Evolutionary conservation across 441 rosid genomes (phyloP).

Genomic region (Dalechampia spathulata): DNA sequence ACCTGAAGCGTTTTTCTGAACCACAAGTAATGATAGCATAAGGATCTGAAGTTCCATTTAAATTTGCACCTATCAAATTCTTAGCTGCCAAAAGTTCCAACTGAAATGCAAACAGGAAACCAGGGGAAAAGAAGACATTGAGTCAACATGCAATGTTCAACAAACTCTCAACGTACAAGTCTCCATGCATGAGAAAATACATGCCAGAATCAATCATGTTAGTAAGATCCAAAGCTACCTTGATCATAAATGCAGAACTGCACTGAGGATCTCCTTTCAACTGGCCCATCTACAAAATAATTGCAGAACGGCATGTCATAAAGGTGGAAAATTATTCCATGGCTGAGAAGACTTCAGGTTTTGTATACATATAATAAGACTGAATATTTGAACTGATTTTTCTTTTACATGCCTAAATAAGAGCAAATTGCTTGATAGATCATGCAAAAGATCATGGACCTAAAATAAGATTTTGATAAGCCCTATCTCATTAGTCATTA

Average conservation of each 20-base stretch:
- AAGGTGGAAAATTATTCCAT: constrained; percentile 50
- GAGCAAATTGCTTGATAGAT: too few species aligned
- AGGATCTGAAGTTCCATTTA: constrained; percentile 99
- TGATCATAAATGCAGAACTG: constrained; percentile 68
- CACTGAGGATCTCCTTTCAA: constrained; percentile 60
- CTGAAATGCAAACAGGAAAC: constrained; percentile 33
- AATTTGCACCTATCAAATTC: constrained; percentile 93
- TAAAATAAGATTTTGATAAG: too few species aligned
- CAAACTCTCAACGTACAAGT: background rate
- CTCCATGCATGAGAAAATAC: background rate
- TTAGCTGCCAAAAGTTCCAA: constrained; percentile 95
- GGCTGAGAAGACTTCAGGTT: too few species aligned
- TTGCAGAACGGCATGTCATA: constrained; percentile 86
- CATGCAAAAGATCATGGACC: too few species aligned
- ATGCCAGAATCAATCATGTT: constrained; percentile 7
- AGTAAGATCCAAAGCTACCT: constrained; percentile 40
- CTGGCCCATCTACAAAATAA: constrained; percentile 78
- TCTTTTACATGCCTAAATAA: too few species aligned
- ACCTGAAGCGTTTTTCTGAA: constrained; percentile 96
- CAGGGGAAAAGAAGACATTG: background rate
- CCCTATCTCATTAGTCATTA: constrained; percentile 8
- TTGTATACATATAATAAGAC: too few species aligned
- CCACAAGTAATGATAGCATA: constrained; percentile 96
- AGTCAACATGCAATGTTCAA: background rate
- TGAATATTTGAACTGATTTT: too few species aligned